Evolutionary conservation across 2,329 filamentous ascomycete genomes (phyloP), one percentile per base, ranked within the genome.

Genomic region (Calonectria pseudoreteaudii): DNA sequence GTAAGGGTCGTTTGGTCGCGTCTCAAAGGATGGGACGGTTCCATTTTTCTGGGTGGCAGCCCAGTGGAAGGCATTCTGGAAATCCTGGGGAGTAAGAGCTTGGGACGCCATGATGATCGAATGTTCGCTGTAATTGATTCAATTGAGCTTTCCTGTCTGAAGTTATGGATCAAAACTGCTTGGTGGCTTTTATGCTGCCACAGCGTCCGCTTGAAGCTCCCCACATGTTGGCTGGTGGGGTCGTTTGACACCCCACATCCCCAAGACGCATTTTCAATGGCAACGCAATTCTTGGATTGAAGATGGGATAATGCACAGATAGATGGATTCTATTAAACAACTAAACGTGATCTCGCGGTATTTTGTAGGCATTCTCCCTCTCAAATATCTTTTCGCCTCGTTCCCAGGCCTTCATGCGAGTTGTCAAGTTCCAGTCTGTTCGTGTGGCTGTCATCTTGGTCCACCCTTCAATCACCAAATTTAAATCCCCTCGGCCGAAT

Each of bases 31-130:
- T 20, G 89, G 89, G 53, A 91, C 86, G 0, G 84, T 79, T 1
- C 87, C 89, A 82, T 91, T 86, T 79, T 90, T 86, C 77, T 91
- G 90, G 26, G 89, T 91, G 76, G 90, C 88, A 1, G 89, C 89
- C 90, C 90, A 91, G 79, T 89, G 87, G 77, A 89, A 88, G 77
- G 87, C 86, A 64, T 87, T 86, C 71, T 88, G 86, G 76, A 88
- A 88, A 72, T 88, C 86, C 65, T 80, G 52, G 23, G 65, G 44
- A 20, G 69, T 66, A 7, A 66, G 58, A 9, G 20, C 31, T 69
- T 70, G 23, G 3, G 50, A 34, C 26, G 66, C 44, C 73, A 75
- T 73, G 36, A 18, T 67, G 34, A 23, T 16, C 26, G 18, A 58
- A 18, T 26, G 20, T 23, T 16, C 6, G 26, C 13, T n/a, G 18